Percentiles rank a stretch among this genome's conserved stretches.
phyloP scores from a whole-genome alignment of 495 filamentous ascomycete genomes.

The Astrothelium subdiscretum region DNA sequence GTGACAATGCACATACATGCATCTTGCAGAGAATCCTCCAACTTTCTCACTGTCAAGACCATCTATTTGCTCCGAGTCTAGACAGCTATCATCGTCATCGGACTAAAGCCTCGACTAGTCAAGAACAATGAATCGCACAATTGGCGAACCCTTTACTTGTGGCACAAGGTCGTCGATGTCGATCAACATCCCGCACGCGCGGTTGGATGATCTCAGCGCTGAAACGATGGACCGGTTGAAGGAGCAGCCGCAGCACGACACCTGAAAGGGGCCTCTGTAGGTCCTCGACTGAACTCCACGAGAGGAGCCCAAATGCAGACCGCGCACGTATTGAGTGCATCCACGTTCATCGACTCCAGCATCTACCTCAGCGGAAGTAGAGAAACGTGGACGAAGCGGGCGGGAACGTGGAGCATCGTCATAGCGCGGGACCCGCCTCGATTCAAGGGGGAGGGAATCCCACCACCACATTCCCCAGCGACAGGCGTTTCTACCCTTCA shows the following conservation, averaged over 20 bases:
- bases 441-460: not conserved
- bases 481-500: not conserved
- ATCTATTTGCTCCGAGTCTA: too few relatives aligned
- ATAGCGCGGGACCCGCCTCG: not conserved
- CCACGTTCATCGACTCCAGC: not conserved
- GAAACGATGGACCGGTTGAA: not conserved
- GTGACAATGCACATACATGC: too few relatives aligned
- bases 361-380: not conserved
- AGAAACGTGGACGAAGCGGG: not conserved
- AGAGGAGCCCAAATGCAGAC: not conserved
- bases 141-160: not conserved
- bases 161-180: not conserved
- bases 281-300: not conserved
- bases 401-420: not conserved
- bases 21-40: too few relatives aligned
- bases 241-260: not conserved
- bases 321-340: not conserved
- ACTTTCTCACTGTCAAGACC: too few relatives aligned
- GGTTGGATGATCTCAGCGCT: slow-evolving; percentile 1
- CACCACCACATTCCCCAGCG: not conserved
- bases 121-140: too few relatives aligned
- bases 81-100: too few relatives aligned
- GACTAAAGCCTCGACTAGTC: too few relatives aligned
- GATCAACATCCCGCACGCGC: not conserved
- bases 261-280: not conserved